Base-by-base conservation (phyloP, 2,329 filamentous ascomycete species). In the Biscogniauxia mediterranea region DNA sequence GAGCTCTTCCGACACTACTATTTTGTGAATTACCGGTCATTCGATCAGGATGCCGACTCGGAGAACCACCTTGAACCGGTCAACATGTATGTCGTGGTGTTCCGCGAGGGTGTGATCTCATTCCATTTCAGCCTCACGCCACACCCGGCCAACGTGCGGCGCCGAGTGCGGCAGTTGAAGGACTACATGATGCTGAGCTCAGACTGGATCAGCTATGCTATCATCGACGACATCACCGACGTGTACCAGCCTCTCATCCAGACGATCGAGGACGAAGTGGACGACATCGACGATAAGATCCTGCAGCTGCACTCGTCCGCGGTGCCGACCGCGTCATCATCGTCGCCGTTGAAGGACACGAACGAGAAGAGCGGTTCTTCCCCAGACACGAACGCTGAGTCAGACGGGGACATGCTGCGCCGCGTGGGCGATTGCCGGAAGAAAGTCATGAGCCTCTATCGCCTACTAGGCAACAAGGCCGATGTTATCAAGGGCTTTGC, bases 401-500 rank as follows among this genome's bases (percentile, higher is more conserved):
- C 79, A 9, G 81, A 89, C 23, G 82, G 88, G 57, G 91, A 97
- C 75, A 97, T 99, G 93, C 83, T 99, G 62, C 87, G 93, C 50
- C 88, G 92, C 15, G 93, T 98, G 0, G 95, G 95, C 26, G 92
- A 97, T 76, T 96, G 93, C 74, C 87, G 95, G 69, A 98, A 98
- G 82, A 94, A 94, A 74, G 95, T 99, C 66, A 99, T 99, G 93
- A 89, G 91, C 42, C 81, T 99, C 54, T 98, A 97, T 74, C 86
- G 95, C 56, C 81, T 99, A 52, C 81, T 99, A 19, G 95, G 95
- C 59, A 98, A 96, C 77, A 99, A 99, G 78, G 95, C 95, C 55
- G 95, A 99, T 75, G 95, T 99, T 61, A 98, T 99, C 81, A 98
- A 98, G 79, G 95, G 95, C 1, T 99, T 99, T 71, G 95, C 95